Base-by-base conservation (phyloP, 768 basidiomycete species). In the Calocera viscosa region DNA sequence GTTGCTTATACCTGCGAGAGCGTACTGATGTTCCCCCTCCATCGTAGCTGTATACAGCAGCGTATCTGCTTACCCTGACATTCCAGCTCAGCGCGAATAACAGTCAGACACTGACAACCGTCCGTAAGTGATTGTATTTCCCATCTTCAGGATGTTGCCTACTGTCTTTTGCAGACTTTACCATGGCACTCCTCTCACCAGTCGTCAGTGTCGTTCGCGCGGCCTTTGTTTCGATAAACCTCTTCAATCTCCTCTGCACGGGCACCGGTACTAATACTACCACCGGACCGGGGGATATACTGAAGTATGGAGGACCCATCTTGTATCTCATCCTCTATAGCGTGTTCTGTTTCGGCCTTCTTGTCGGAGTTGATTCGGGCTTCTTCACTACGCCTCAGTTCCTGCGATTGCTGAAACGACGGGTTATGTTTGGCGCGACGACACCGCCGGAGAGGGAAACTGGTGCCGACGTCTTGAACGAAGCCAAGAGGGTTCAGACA, bases 321-420 rank as follows among this genome's bases (percentile, higher is more conserved):
- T 70, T 83, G 8, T 91, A 91, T 72, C 82, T 90, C 64, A 79
- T 90, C 66, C 69, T 86, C 28, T 84, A 86, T 64, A 78, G 80
- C 24, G 73, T 87, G 35, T 70, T 84, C 19, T 81, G 89, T 8
- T 80, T 90, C 63, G 81, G 72, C 1, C 76, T 90, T 34, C 83
- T 91, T 22, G 83, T 90, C 26, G 87, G 83, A 81, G 82, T 82
- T 30, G 88, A 90, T 72, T 89, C 88, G 2, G 88, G 89, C 1
- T 83, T 85, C 12, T 71, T 24, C 73, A 67, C 79, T 80, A 40
- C 78, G 82, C 53, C 75, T 68, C 64, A 73, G 72, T 72, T 76
- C 70, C 74, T 70, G 69, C 65, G 24, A 66, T 69, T 68, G 30
- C 70, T 1, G 68, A 69, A 34, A 66, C 64, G 64, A 26, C 66